These are phyloP conservation scores for Heritiera fomes DNA, from an alignment of 345 rosid genomes.

Conservation along the genomic window DNA sequence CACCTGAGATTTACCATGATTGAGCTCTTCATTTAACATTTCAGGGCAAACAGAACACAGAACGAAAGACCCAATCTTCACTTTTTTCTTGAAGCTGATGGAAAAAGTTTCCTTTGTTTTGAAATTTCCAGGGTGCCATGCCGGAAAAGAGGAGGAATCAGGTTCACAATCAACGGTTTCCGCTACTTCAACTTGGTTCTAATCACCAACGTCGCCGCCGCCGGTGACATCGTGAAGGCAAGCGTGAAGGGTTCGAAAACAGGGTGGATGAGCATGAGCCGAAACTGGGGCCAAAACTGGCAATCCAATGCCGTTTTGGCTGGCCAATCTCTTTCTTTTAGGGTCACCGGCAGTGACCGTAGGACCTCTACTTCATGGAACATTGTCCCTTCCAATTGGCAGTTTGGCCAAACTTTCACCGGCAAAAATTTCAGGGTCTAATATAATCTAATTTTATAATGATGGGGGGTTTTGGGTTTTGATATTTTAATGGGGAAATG, in stretches of 20 bases:
- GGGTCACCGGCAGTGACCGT: conserved; percentile 70
- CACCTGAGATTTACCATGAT: too few species aligned
- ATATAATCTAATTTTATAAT: not conserved
- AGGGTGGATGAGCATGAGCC: conserved; percentile 61
- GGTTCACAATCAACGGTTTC: conserved; percentile 71
- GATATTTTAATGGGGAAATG: not conserved
- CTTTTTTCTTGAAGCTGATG: not conserved
- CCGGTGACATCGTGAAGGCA: conserved; percentile 57
- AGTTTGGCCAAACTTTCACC: conserved; percentile 73
- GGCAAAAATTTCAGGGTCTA: conserved; percentile 69
- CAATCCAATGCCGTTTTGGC: conserved; percentile 57
- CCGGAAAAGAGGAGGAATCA: conserved; percentile 60
- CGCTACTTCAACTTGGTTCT: conserved; percentile 71
- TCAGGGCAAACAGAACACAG: not conserved
- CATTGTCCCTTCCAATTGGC: conserved; percentile 67
- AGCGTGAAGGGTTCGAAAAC: conserved; percentile 56
- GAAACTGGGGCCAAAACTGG: conserved; percentile 86
- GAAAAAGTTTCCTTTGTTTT: not conserved
- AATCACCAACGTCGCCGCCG: conserved; percentile 67
- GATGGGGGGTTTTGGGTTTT: not conserved
- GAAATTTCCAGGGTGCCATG: conserved; percentile 47
- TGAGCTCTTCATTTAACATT: too few species aligned
- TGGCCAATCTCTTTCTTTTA: conserved; percentile 53
- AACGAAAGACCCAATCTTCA: not conserved
- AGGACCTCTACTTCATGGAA: conserved; percentile 77